Evolutionary conservation across 495 filamentous ascomycete genomes (phyloP).

Genomic region (Acidomyces sp.): DNA sequence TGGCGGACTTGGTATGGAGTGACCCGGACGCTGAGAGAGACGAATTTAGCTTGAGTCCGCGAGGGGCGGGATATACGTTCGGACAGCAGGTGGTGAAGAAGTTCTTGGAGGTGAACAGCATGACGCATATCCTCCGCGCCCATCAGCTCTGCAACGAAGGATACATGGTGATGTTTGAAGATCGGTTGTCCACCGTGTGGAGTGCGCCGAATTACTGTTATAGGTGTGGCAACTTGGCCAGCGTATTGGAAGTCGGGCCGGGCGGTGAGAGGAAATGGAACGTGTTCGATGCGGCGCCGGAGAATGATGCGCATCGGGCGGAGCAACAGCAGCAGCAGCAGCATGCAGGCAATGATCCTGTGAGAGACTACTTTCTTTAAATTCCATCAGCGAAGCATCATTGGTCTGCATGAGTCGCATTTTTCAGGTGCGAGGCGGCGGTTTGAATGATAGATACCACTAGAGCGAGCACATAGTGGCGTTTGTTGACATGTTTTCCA

Average conservation of each 20-base stretch:
- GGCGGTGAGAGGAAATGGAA: conserved; percentile 87
- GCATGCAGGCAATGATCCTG: conserved; percentile 19
- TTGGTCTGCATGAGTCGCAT: no score
- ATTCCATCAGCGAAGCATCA: neutral
- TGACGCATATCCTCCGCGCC: conserved; percentile 90
- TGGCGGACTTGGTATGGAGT: conserved; percentile 98
- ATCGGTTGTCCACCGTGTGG: conserved; percentile 90
- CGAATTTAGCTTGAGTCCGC: conserved; percentile 86
- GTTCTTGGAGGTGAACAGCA: conserved; percentile 89
- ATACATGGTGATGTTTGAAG: conserved; percentile 89
- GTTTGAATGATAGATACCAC: no score
- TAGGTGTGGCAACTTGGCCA: conserved; percentile 92
- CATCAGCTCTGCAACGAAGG: conserved; percentile 97
- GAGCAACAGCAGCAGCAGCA: conserved; percentile 50
- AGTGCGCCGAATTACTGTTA: conserved; percentile 98
- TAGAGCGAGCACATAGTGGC: no score
- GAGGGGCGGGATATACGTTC: conserved; percentile 93
- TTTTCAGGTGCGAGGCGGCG: no score
- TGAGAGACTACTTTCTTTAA: conserved; percentile 18
- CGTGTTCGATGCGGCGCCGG: conserved; percentile 90
- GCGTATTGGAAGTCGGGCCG: conserved; percentile 89
- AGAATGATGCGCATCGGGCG: conserved; percentile 76
- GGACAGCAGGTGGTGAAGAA: conserved; percentile 95
- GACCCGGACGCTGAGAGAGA: conserved; percentile 92
- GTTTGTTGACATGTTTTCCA: no score